phyloP scores from a whole-genome alignment of 805 yeast genomes.

The Hanseniaspora occidentalis region DNA sequence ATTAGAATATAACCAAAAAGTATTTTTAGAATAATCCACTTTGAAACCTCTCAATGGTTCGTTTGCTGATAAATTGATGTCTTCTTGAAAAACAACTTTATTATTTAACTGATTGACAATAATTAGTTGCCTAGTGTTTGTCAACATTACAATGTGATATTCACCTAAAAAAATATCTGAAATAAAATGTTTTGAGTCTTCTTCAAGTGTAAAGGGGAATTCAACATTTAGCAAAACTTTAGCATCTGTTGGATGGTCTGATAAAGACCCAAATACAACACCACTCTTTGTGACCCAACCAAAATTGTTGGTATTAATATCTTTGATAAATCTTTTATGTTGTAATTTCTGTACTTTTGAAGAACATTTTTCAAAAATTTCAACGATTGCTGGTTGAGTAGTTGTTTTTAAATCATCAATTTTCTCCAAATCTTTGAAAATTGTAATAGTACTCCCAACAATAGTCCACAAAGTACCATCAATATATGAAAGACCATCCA shows the following conservation, averaged over 20 bases:
- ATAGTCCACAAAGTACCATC: conserved; percentile 5
- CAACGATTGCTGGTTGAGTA: conserved; percentile 27
- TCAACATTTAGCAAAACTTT: conserved; percentile 30
- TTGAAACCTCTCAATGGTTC: conserved; percentile 34
- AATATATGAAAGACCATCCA: conserved; percentile 23
- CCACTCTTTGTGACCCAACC: conserved; percentile 40
- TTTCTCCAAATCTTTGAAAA: conserved; percentile 9
- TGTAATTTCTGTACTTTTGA: conserved; percentile 22
- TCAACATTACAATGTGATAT: conserved; percentile 39
- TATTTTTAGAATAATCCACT: conserved; percentile 33
- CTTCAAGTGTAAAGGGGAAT: conserved; percentile 16
- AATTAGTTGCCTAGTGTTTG: conserved; percentile 29
- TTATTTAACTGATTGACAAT: conserved; percentile 41
- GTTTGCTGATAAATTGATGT: conserved; percentile 24
- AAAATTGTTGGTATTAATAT: conserved; percentile 13
- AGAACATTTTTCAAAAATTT: conserved; percentile 21
- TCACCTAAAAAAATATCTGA: conserved; percentile 27
- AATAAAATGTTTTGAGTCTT: conserved; percentile 14
- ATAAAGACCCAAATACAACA: conserved; percentile 29
- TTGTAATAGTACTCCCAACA: conserved; percentile 11
- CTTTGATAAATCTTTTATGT: conserved; percentile 8
- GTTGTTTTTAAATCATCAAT: conserved; percentile 16
- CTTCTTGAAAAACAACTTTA: conserved; percentile 31
- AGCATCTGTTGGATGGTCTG: conserved; percentile 20
- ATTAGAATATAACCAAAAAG: conserved; percentile 69